phyloP scores from a whole-genome alignment of 345 rosid genomes.

The Gossypium thurberi region DNA sequence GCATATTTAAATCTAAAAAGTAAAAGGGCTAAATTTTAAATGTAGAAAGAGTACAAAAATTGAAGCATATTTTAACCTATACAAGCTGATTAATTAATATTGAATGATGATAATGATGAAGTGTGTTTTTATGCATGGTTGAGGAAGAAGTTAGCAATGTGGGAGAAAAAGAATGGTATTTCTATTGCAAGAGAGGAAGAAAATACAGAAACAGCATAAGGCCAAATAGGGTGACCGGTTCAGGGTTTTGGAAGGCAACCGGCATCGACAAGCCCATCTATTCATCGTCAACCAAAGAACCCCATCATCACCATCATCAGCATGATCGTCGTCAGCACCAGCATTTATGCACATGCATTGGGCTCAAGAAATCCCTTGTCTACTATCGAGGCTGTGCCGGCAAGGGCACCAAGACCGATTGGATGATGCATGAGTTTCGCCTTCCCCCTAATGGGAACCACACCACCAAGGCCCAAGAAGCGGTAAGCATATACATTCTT shows the following conservation, averaged over 20 bases:
- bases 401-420: constrained; percentile 80
- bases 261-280: constrained; percentile 72
- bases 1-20: too few relatives aligned
- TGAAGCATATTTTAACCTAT: neutral
- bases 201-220: constrained; percentile 74
- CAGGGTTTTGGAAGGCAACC: constrained; percentile 90
- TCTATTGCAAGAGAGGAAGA: constrained; percentile 75
- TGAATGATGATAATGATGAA: neutral
- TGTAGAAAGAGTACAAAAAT: too few relatives aligned
- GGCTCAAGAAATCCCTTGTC: constrained; percentile 76
- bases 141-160: constrained; percentile 38
- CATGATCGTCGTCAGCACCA: neutral
- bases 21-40: too few relatives aligned
- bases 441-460: constrained; percentile 35
- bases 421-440: constrained; percentile 95
- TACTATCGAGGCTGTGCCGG: constrained; percentile 74
- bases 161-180: constrained; percentile 66
- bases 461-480: constrained; percentile 30
- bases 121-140: neutral
- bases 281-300: constrained; percentile 22
- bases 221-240: constrained; percentile 76
- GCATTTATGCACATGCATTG: constrained; percentile 29
- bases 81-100: neutral
- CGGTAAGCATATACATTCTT: constrained; percentile 38
- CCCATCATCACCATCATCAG: constrained; percentile 4